Conservation (phyloP, 164 flowering plant genomes). For the Platanus orientalis region DNA sequence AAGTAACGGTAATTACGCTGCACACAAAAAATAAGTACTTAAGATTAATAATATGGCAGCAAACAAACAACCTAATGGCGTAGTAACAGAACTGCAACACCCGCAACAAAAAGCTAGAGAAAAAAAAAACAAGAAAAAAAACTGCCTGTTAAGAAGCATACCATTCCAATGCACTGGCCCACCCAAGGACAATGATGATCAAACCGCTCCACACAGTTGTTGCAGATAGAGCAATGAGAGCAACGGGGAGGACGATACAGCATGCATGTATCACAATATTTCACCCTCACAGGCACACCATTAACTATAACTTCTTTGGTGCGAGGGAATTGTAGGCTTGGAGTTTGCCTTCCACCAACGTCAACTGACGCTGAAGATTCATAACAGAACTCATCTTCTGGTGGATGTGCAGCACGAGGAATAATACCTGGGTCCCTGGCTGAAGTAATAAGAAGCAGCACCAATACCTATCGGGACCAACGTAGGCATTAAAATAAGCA, state of each 20-base stretch:
- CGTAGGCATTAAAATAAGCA: not conserved
- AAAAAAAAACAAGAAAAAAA: not conserved
- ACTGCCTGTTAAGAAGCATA: conserved; percentile 11
- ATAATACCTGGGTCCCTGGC: conserved; percentile 28
- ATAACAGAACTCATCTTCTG: conserved; percentile 24
- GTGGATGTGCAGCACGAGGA: conserved; percentile 29
- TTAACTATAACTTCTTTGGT: conserved; percentile 33
- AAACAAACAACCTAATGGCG: not conserved
- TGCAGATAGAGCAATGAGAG: conserved; percentile 33
- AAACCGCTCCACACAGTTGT: conserved; percentile 40
- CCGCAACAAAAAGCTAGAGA: no score
- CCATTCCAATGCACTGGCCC: conserved; percentile 45
- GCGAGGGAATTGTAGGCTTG: conserved; percentile 25
- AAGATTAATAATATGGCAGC: not conserved
- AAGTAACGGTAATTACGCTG: conserved; percentile 59
- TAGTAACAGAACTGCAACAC: no score
- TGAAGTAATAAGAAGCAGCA: conserved; percentile 25
- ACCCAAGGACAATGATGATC: conserved; percentile 53
- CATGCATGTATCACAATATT: conserved; percentile 46
- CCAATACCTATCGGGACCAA: conserved; percentile 18
- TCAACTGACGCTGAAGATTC: conserved; percentile 22
- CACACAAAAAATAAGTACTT: conserved; percentile 9
- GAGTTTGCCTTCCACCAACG: conserved; percentile 19
- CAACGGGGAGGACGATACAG: conserved; percentile 42
- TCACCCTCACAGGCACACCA: conserved; percentile 30